Conservation (phyloP, 2,329 filamentous ascomycete genomes). For the Ophiostoma sp. region DNA sequence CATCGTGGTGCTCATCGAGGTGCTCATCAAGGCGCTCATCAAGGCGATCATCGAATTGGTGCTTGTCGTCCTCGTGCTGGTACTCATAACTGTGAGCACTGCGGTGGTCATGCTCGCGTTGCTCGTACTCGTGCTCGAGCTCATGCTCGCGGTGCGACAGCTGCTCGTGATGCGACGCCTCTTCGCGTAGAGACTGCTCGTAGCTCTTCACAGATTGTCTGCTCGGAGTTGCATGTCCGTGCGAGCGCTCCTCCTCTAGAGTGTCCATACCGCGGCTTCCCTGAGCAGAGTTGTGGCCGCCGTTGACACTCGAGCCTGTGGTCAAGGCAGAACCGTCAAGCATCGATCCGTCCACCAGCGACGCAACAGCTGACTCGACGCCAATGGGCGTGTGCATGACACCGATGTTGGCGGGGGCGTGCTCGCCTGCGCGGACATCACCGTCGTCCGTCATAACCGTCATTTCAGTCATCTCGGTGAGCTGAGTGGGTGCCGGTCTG, state of each 20-base stretch:
- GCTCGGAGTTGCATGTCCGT: constrained; percentile 32
- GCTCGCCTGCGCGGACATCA: constrained; percentile 62
- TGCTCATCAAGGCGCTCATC: neutral
- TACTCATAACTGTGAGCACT: neutral
- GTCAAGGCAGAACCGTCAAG: constrained; percentile 65
- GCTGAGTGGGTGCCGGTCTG: constrained; percentile 39
- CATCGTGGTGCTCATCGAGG: neutral
- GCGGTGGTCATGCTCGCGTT: neutral
- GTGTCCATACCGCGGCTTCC: constrained; percentile 34
- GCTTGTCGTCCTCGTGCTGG: neutral
- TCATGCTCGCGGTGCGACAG: constrained; percentile 20
- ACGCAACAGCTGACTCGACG: constrained; percentile 87
- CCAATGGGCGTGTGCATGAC: constrained; percentile 67
- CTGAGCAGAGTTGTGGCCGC: constrained; percentile 43
- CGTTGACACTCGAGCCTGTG: constrained; percentile 47
- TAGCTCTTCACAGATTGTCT: constrained; percentile 39
- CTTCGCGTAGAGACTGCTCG: constrained; percentile 37
- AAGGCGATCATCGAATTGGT: neutral
- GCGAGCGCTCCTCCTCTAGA: constrained; percentile 35
- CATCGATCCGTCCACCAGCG: constrained; percentile 70
- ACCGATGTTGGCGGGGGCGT: constrained; percentile 66
- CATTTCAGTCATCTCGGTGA: constrained; percentile 42
- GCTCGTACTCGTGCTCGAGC: neutral
- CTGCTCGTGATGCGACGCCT: constrained; percentile 29
- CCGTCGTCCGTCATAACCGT: constrained; percentile 43